Percentiles rank a stretch among this genome's conserved stretches.
Evolutionary conservation across 2,329 filamentous ascomycete species (phyloP).

Genomic region (Alternaria incomplexa): DNA sequence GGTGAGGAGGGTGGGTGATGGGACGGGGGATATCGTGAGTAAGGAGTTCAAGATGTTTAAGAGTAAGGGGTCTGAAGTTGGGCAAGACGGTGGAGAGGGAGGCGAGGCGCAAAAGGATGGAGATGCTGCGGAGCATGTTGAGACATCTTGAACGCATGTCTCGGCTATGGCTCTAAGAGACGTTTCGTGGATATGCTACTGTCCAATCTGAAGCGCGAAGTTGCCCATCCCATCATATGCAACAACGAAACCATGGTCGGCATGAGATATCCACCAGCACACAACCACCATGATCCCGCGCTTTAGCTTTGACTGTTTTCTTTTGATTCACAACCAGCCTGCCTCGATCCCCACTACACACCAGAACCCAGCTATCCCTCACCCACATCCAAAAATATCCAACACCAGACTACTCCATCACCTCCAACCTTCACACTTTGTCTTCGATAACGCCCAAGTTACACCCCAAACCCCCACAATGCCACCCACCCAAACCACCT

Average conservation of each 20-base stretch:
- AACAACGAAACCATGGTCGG: not conserved
- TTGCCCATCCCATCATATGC: not conserved
- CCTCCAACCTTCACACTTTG: not conserved
- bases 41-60: slow-evolving; percentile 78
- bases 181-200: accelerated
- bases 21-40: slow-evolving; percentile 77
- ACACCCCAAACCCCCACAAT: not conserved
- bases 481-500: not conserved
- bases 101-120: not conserved
- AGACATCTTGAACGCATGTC: not conserved
- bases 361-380: too few relatives aligned
- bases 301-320: not conserved
- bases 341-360: not conserved
- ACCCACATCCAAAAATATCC: not conserved
- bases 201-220: not conserved
- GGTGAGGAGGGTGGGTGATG: slow-evolving; percentile 75
- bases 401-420: not conserved
- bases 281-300: not conserved
- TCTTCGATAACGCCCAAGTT: not conserved
- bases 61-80: not conserved
- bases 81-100: not conserved
- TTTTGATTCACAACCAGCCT: not conserved
- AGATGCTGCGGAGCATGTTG: not conserved
- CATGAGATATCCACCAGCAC: not conserved
- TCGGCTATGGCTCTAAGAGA: not conserved